Base-by-base conservation (phyloP, 2,329 filamentous ascomycete genomes). In the Trichoderma koningiopsis region DNA sequence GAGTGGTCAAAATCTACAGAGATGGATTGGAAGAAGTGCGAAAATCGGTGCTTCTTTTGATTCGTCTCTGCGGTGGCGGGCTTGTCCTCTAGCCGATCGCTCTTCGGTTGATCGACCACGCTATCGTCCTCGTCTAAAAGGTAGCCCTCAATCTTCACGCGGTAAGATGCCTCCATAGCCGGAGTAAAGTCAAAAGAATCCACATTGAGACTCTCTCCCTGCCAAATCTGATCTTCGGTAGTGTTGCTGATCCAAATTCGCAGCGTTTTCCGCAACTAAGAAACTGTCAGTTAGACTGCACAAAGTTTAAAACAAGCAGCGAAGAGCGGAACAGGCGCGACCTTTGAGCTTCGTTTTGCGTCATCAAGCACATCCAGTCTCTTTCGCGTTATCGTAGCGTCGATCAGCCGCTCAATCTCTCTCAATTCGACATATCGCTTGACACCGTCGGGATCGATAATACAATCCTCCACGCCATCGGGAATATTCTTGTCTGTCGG, bases 241-340 rank as follows among this genome's bases (percentile, higher is more conserved):
- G 94, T 97, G 80, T 99, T 99, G 76, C 90, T 94, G 75, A 99
- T 90, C 94, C 94, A 98, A 72, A 99, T 88, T 71, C 95, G 91
- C 80, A 99, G 85, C 3, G 93, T 97, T 77, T 91, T 92, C 79
- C 91, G 91, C 73, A 92, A 88, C 87, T 93, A 63, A 6, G 29
- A 19, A 13, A 31, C 7, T 47, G 68, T 77, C 49, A 71, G 63
- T 27, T 16, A 27, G 35, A 16, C n/a, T 59, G 31, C 16, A 33
- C 40, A 58, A 29, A 29, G 3, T 5, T 8, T 22, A 10, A 22
- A n/a, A 73, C 69, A 70, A 65, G 13, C n/a, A 33, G 19, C 29
- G 14, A 4, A 13, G 16, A 22, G 1, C 13, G 58, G 49, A 1
- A 22, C 29, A 19, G 52, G 5, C 16, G 56, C 22, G 22, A 70